Evolutionary conservation across 306 rosid species (phyloP).

Genomic region (Cicer cuneatum): DNA sequence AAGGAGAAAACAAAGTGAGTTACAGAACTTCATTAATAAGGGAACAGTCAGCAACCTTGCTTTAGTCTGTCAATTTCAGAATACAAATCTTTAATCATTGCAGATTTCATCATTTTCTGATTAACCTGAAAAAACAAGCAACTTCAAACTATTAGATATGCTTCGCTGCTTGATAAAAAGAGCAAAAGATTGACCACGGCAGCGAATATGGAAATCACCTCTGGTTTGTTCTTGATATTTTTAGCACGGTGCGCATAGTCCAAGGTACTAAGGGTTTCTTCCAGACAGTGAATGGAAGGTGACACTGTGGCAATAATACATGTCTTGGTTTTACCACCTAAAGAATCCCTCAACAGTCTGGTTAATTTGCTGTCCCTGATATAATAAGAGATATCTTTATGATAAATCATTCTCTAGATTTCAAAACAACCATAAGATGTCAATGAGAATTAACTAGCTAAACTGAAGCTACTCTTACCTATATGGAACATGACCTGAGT

Average conservation of each 20-base stretch:
- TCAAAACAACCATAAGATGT: constrained; percentile 1
- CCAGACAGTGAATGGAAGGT: constrained; percentile 97
- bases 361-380: constrained; percentile 97
- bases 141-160: constrained; percentile 43
- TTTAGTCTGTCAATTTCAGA: constrained; percentile 94
- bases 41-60: constrained; percentile 71
- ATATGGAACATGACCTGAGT: constrained; percentile 98
- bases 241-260: constrained; percentile 99
- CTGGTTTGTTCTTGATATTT: constrained; percentile 99
- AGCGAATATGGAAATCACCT: constrained; percentile 63
- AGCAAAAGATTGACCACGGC: constrained; percentile 31
- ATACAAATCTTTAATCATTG: constrained; percentile 94
- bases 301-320: constrained; percentile 98
- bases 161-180: constrained; percentile 6
- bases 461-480: constrained; percentile 58
- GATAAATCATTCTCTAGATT: constrained; percentile 24
- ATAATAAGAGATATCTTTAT: constrained; percentile 44
- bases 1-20: constrained; percentile 27
- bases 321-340: constrained; percentile 99
- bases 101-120: constrained; percentile 99
- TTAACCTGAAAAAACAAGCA: constrained; percentile 68
- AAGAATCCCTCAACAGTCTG: constrained; percentile 90
- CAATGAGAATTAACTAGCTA: constrained; percentile 8
- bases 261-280: constrained; percentile 97
- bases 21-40: constrained; percentile 35